phyloP scores from a whole-genome alignment of 208 protist species.

The Leishmania lainsoni region DNA sequence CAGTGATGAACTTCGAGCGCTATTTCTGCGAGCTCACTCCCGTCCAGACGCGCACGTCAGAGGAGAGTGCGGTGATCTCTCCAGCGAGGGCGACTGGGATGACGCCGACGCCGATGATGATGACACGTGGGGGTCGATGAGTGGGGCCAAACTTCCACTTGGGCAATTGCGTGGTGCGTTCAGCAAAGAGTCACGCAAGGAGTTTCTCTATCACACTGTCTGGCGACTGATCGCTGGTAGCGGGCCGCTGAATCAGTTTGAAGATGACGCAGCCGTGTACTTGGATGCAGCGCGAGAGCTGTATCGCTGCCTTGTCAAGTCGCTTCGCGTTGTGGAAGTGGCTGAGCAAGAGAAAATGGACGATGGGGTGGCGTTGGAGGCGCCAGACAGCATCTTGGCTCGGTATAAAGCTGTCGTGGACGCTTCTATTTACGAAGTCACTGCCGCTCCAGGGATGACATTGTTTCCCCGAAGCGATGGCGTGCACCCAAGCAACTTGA shows the following conservation, averaged over 20 bases:
- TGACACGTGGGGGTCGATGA: slow-evolving; percentile 21
- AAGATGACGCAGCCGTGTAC: slow-evolving; percentile 73
- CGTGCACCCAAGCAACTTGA: slow-evolving; percentile 50
- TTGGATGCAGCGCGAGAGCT: slow-evolving; percentile 37
- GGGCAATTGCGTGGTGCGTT: slow-evolving; percentile 36
- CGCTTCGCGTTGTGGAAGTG: slow-evolving; percentile 27
- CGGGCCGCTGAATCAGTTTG: slow-evolving; percentile 79
- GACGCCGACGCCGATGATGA: slow-evolving; percentile 41
- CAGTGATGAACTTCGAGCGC: slow-evolving; percentile 69
- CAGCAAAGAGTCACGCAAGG: slow-evolving; percentile 27
- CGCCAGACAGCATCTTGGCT: not conserved
- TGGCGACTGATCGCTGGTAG: slow-evolving; percentile 72
- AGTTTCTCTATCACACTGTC: slow-evolving; percentile 79
- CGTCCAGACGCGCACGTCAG: not conserved
- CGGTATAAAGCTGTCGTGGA: slow-evolving; percentile 30
- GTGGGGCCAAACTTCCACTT: slow-evolving; percentile 28
- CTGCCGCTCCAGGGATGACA: slow-evolving; percentile 12
- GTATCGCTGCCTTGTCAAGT: slow-evolving; percentile 53
- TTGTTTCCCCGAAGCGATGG: slow-evolving; percentile 45
- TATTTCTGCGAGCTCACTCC: slow-evolving; percentile 57
- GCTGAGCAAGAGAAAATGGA: not conserved
- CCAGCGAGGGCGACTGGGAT: not conserved
- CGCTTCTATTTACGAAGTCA: slow-evolving; percentile 38
- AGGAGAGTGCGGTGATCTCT: not conserved
- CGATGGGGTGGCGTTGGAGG: slow-evolving; percentile 15